Conservation (phyloP, 148 eudicot genomes). For the Talinum fruticosum region DNA sequence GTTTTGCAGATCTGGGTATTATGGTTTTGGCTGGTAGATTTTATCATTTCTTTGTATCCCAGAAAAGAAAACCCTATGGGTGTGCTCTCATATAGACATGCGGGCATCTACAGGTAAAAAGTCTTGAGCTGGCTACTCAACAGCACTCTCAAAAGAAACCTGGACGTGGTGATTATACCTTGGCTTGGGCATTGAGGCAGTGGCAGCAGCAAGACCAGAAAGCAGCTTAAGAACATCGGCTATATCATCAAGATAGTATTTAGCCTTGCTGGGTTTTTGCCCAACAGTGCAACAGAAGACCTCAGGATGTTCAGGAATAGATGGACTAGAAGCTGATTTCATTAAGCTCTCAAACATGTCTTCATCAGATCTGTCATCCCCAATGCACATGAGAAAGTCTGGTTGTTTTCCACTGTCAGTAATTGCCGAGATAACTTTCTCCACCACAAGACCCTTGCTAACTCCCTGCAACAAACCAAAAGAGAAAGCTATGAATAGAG, state of each 20-base stretch:
- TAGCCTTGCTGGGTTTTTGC: conserved; percentile 88
- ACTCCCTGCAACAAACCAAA: conserved; percentile 49
- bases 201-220: conserved; percentile 52
- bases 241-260: conserved; percentile 73
- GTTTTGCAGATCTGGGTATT: not conserved
- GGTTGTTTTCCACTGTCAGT: conserved; percentile 40
- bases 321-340: conserved; percentile 38
- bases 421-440: conserved; percentile 52
- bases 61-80: not conserved
- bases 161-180: conserved; percentile 38
- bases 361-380: conserved; percentile 86
- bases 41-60: not conserved
- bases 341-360: conserved; percentile 79
- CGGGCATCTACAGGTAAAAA: conserved; percentile 3
- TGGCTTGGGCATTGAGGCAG: conserved; percentile 47
- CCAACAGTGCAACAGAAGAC: conserved; percentile 86
- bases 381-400: conserved; percentile 77
- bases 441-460: conserved; percentile 68
- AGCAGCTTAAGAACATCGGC: conserved; percentile 50
- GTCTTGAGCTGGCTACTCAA: conserved; percentile 8
- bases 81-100: not conserved
- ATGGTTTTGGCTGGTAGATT: not conserved
- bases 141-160: conserved; percentile 52
- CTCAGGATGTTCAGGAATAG: conserved; percentile 38
- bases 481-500: not conserved